Conservation (phyloP, 805 yeast species). For the Yarrowia keelungensis region DNA sequence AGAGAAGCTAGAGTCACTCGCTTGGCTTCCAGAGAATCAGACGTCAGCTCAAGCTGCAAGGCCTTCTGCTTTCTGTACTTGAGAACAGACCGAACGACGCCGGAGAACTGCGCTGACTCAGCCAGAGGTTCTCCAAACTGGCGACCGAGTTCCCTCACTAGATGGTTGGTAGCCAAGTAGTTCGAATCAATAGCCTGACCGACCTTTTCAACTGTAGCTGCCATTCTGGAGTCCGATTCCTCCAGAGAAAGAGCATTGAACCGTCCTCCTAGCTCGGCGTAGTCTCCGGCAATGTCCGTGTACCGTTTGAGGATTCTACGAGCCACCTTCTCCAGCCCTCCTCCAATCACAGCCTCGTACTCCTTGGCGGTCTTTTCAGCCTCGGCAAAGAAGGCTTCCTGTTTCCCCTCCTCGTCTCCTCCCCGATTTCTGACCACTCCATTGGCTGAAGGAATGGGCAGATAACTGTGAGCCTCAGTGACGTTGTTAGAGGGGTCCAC, state of each 20-base stretch:
- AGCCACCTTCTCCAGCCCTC: conserved; percentile 63
- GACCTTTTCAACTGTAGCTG: conserved; percentile 74
- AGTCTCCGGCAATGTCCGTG: conserved; percentile 65
- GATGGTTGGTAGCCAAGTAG: conserved; percentile 58
- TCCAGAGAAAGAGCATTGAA: conserved; percentile 68
- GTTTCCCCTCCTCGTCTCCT: conserved; percentile 47
- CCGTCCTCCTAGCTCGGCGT: conserved; percentile 78
- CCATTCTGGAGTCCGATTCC: conserved; percentile 49
- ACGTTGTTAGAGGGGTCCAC: conserved; percentile 60
- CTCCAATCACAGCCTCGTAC: conserved; percentile 55
- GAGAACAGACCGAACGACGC: conserved; percentile 62
- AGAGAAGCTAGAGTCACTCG: conserved; percentile 50
- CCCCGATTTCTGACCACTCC: conserved; percentile 48
- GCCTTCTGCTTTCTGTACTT: conserved; percentile 67
- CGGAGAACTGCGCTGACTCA: conserved; percentile 71
- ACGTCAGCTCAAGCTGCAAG: conserved; percentile 58
- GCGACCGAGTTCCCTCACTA: conserved; percentile 61
- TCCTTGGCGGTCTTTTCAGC: conserved; percentile 57
- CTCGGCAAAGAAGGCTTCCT: conserved; percentile 53
- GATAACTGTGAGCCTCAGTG: conserved; percentile 63
- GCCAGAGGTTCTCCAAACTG: conserved; percentile 72
- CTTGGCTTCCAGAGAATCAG: conserved; percentile 52
- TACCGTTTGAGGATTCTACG: conserved; percentile 62
- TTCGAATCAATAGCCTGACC: conserved; percentile 84
- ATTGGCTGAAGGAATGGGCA: conserved; percentile 65